These are phyloP conservation scores for Botrytis aclada DNA, from an alignment of 2,329 filamentous ascomycete genomes.

Conservation along the genomic window DNA sequence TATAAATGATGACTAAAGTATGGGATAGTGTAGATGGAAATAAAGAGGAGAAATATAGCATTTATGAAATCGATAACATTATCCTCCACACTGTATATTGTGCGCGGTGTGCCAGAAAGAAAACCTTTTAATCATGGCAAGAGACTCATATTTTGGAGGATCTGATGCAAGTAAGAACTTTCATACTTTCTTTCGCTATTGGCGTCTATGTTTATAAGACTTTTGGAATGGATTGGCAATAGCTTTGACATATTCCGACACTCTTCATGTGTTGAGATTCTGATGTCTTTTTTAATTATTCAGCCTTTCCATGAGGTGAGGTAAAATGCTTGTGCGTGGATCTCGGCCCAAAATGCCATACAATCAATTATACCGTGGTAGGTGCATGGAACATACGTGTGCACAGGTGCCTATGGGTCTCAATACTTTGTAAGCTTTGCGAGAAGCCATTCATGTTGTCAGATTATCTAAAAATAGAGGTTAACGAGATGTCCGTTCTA, in stretches of 20 bases:
- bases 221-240: not conserved
- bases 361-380: not conserved
- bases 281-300: not conserved
- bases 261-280: not conserved
- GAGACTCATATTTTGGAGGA: not conserved
- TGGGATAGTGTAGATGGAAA: constrained; percentile 26
- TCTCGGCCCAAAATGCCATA: not conserved
- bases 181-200: not conserved
- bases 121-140: constrained; percentile 5
- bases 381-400: not conserved
- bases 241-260: not conserved
- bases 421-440: not conserved
- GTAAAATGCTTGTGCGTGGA: not conserved
- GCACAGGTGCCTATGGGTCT: not conserved
- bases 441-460: not conserved
- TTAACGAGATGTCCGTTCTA: not conserved
- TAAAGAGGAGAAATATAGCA: not conserved
- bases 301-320: not conserved
- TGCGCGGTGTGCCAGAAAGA: not conserved
- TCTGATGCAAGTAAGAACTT: constrained; percentile 10
- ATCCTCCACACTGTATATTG: not conserved
- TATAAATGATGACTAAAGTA: constrained; percentile 1
- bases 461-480: not conserved
- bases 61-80: constrained; percentile 21
- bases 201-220: not conserved